Conservation (phyloP, 192 early-diverging fungal species). For the Gryganskiella cystojenkinii region DNA sequence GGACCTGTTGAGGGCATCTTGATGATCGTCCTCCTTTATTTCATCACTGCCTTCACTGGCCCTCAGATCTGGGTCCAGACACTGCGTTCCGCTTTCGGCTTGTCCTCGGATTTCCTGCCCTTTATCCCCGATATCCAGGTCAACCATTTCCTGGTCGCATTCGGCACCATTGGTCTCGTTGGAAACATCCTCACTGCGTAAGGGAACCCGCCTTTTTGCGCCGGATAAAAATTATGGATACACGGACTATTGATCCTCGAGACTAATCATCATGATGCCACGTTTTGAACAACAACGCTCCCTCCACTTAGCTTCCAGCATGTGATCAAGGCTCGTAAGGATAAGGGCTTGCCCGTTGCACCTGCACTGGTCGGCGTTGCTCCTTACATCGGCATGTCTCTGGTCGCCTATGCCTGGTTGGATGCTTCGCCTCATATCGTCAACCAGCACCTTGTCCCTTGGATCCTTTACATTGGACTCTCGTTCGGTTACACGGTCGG, state of each 20-base stretch:
- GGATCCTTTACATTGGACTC: constrained; percentile 74
- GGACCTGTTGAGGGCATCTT: constrained; percentile 94
- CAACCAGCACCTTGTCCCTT: constrained; percentile 72
- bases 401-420: constrained; percentile 74
- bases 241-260: neutral
- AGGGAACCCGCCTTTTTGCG: constrained; percentile 8
- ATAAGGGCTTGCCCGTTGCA: constrained; percentile 63
- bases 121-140: constrained; percentile 58
- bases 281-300: neutral
- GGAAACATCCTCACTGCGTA: constrained; percentile 71
- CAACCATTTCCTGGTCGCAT: constrained; percentile 63
- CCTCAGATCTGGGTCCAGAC: constrained; percentile 56
- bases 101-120: constrained; percentile 43
- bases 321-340: constrained; percentile 65
- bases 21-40: constrained; percentile 67
- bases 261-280: neutral
- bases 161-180: constrained; percentile 57
- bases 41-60: constrained; percentile 68
- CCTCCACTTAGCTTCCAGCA: constrained; percentile 62
- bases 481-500: constrained; percentile 87
- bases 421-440: constrained; percentile 73
- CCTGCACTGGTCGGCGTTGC: constrained; percentile 69
- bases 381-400: constrained; percentile 68
- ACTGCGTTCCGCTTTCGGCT: constrained; percentile 26
- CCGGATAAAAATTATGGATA: neutral